Base-by-base conservation (phyloP, 805 yeast species). In the Myxozyma kluyveri region DNA sequence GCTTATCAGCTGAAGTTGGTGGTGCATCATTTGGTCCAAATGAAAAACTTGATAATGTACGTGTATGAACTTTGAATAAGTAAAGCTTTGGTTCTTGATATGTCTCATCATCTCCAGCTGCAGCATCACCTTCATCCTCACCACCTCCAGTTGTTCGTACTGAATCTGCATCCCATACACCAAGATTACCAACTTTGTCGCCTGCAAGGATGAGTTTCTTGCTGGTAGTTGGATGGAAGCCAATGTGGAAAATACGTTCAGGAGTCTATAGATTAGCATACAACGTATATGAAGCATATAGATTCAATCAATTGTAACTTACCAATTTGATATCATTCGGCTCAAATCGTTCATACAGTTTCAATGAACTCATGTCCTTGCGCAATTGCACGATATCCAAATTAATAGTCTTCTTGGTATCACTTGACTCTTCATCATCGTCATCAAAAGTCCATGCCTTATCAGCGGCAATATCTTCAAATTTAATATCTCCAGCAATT, bases 101-200 rank as follows among this genome's bases (percentile, higher is more conserved):
- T 10, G 59, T 62, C 5, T 63, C 68, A 5, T 68, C 71, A 1
- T 66, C 68, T 29, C 33, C 33, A 14, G 33, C 33, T 29, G 33
- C 33, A 9, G 14, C 33, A 29, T 29, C 33, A 14, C 33, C 33
- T 29, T 29, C 33, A 29, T 14, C 9, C 9, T 66, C 67, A 35
- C 62, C 70, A 31, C 33, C 42, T 4, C 37, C 42, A 19, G 27
- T 37, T 18, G 45, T 29, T 10, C 33, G 41, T 4, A 77, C 78
- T 7, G 68, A 71, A 21, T 71, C 76, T 5, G 86, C 84, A 40
- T 90, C 82, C 97, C 97, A 91, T 14, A 93, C 75, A 0, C 97
- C 97, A 39, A 89, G 69, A 56, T 81, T 78, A 4, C 99, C 99
- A n/a, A 72, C 70, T 10, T 88, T 87, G 68, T 93, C 99, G 42